These are phyloP conservation scores for Heterobasidion occidentale DNA, from an alignment of 1,284 basidiomycete genomes.

Conservation along the genomic window DNA sequence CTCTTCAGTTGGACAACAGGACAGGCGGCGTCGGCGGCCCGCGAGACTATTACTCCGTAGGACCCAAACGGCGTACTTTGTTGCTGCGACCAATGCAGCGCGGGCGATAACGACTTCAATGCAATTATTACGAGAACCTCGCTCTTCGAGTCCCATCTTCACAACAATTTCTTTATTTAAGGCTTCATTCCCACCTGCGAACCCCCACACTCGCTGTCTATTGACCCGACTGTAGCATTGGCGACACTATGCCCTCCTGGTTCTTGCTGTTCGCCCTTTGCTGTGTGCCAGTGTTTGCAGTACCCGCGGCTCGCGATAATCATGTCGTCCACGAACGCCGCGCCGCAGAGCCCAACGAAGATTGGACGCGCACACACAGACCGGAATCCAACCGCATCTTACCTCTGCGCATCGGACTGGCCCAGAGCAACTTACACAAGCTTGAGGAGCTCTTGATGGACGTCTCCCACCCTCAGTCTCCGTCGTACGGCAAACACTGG, in stretches of 20 bases:
- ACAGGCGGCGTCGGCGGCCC: background rate
- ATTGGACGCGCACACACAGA: constrained; percentile 15
- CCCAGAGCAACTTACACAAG: constrained; percentile 27
- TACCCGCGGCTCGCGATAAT: constrained; percentile 14
- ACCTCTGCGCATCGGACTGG: constrained; percentile 26
- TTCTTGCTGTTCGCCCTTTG: background rate
- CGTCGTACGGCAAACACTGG: constrained; percentile 29
- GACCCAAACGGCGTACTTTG: background rate
- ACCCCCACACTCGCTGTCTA: background rate
- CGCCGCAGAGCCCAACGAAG: constrained; percentile 15
- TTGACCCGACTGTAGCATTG: background rate
- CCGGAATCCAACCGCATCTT: constrained; percentile 17
- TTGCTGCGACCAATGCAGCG: background rate
- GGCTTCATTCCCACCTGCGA: background rate
- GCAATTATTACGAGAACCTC: too few relatives aligned
- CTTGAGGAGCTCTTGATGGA: constrained; percentile 27
- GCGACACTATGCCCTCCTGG: background rate
- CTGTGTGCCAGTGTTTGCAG: constrained; percentile 8
- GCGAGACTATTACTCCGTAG: background rate
- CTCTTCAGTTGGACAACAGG: background rate
- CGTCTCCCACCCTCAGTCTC: constrained; percentile 28
- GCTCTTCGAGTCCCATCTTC: too few relatives aligned
- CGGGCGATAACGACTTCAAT: too few relatives aligned
- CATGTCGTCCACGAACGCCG: constrained; percentile 22
- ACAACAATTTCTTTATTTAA: background rate